Evolutionary conservation across 75 land plant genomes (phyloP), one percentile per base, ranked within the genome.

Genomic region (Picea glauca): DNA sequence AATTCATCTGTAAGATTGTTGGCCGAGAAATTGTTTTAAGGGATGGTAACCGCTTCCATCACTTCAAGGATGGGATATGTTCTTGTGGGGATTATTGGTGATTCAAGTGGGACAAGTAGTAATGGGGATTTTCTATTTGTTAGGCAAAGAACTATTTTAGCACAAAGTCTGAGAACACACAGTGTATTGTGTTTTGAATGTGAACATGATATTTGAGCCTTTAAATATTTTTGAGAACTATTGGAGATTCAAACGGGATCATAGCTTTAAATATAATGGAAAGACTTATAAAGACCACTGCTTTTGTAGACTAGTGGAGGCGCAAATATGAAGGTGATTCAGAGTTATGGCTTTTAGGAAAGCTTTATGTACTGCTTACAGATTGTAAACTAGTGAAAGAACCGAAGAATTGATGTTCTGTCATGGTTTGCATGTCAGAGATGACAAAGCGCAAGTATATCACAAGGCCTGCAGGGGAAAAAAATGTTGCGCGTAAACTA

Each of bases 21-120:
- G 73, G 43, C 38, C 40, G 70, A 35, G 70, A 66, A 66, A 66
- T 66, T 14, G 43, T 66, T 35, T 66, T 66, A 32, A 66, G 70
- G 43, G 70, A 66, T 18, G 13, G 38, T 17, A 66, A 66, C 43
- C 70, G 70, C 17, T 66, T 66, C 43, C 70, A 66, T 50, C 54
- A 50, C 54, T 50, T 66, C 15, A 35, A 17, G 70, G 70, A 66
- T 35, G 70, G 70, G 20, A 66, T 66, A 15, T 66, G 70, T 66
- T 66, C 70, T 66, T 66, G 70, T 35, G 70, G 70, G 4, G 70
- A 66, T 66, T 66, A 66, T 20, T 70, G 73, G 73, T 70, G 73
- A 70, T 33, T 11, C 70, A 31, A 66, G 40, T 66, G 70, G n/a
- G 32, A 66, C 35, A 66, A 66, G 70, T 17, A 33, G 30, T 35